Evolutionary conservation across 768 basidiomycete species (phyloP).

Genomic region (Agaricus subrufescens): DNA sequence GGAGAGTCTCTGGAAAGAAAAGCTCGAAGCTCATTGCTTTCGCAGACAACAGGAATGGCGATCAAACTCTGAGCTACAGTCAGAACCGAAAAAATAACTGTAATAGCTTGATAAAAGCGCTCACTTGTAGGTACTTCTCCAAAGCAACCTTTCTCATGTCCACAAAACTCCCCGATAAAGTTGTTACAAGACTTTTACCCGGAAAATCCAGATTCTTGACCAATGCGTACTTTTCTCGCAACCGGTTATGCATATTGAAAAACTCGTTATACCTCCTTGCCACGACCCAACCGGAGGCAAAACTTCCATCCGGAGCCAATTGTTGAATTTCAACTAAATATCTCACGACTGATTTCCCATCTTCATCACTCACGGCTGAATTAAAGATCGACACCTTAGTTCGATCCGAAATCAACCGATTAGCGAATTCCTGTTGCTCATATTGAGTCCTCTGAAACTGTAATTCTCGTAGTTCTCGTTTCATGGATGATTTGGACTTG

Average conservation of each 20-base stretch:
- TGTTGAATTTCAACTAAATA: conserved; percentile 94
- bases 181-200: conserved; percentile 85
- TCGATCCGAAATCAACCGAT: conserved; percentile 76
- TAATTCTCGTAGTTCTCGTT: conserved; percentile 76
- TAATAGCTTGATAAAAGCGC: conserved; percentile 14
- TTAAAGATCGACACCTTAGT: conserved; percentile 84
- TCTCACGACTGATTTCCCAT: conserved; percentile 85
- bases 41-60: conserved; percentile 69
- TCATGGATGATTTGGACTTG: conserved; percentile 78
- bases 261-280: conserved; percentile 96
- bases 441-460: conserved; percentile 90
- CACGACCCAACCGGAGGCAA: conserved; percentile 88
- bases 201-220: conserved; percentile 84
- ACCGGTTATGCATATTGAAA: conserved; percentile 77
- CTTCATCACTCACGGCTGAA: conserved; percentile 77
- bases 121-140: conserved; percentile 89
- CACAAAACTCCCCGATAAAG: conserved; percentile 84
- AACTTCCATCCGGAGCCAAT: conserved; percentile 69
- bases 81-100: not conserved
- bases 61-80: conserved; percentile 54
- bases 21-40: conserved; percentile 73
- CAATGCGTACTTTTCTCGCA: conserved; percentile 68
- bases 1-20: conserved; percentile 90
- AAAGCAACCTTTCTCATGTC: conserved; percentile 74
- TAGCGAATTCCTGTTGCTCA: conserved; percentile 91